Percentiles rank a stretch among this genome's conserved stretches.
Conservation (phyloP, 2,329 filamentous ascomycete species). For the Sporothrix schenckii region DNA sequence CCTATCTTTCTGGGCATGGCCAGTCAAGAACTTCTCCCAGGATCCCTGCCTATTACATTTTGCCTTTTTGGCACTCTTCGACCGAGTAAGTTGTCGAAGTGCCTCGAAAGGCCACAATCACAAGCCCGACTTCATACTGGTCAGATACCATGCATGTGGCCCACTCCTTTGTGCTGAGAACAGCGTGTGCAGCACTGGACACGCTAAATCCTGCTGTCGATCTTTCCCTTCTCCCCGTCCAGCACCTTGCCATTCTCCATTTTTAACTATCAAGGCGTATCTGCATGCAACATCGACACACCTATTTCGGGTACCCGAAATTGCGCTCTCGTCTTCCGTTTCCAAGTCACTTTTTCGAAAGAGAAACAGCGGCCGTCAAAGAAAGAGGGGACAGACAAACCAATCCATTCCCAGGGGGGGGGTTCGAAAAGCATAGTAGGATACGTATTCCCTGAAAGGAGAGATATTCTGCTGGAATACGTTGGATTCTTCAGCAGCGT, state of each 20-base stretch:
- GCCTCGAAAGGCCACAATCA: background rate
- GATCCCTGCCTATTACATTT: constrained; percentile 28
- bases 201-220: constrained; percentile 36
- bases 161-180: background rate
- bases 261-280: constrained; percentile 16
- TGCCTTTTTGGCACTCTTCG: background rate
- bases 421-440: background rate
- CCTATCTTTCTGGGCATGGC: constrained; percentile 18
- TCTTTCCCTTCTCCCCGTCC: constrained; percentile 19
- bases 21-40: constrained; percentile 16
- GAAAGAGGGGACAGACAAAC: constrained; percentile 9
- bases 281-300: constrained; percentile 19
- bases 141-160: background rate
- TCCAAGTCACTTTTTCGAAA: background rate
- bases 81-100: too few relatives aligned
- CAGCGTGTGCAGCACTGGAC: constrained; percentile 4
- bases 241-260: constrained; percentile 12
- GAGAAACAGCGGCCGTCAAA: background rate
- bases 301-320: constrained; percentile 28
- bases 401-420: background rate
- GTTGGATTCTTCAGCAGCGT: background rate
- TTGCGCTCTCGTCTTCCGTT: background rate
- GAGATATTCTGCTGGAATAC: background rate
- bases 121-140: background rate
- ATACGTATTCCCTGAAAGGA: background rate